Evolutionary conservation across 805 yeast species (phyloP).

Genomic region (Huiozyma sinensis): DNA sequence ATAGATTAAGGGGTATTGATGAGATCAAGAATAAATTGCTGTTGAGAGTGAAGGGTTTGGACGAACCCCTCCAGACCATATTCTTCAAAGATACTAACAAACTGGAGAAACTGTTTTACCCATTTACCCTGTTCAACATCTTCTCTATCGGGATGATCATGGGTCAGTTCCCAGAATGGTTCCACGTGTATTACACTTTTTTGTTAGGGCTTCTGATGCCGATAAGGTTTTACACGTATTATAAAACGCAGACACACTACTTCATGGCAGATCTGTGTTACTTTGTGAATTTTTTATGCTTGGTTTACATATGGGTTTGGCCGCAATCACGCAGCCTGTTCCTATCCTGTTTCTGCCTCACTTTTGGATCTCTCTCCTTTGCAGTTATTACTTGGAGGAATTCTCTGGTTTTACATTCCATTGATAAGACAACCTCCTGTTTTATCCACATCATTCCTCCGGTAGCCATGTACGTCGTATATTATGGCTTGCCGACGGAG

Average conservation of each 20-base stretch:
- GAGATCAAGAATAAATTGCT: slow-evolving; percentile 15
- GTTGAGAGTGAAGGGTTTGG: slow-evolving; percentile 17
- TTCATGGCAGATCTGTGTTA: slow-evolving; percentile 90
- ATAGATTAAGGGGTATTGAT: slow-evolving; percentile 6
- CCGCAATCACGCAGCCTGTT: slow-evolving; percentile 67
- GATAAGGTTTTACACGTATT: slow-evolving; percentile 70
- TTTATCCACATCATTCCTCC: slow-evolving; percentile 91
- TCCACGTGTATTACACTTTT: slow-evolving; percentile 65
- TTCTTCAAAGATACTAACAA: slow-evolving; percentile 33
- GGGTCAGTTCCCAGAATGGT: slow-evolving; percentile 65
- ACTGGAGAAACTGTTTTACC: slow-evolving; percentile 73
- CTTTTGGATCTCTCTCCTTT: slow-evolving; percentile 83
- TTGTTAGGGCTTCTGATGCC: slow-evolving; percentile 64
- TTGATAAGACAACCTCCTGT: slow-evolving; percentile 86
- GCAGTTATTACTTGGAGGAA: slow-evolving; percentile 96
- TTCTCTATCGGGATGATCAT: slow-evolving; percentile 65
- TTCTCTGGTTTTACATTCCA: slow-evolving; percentile 79
- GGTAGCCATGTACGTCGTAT: slow-evolving; percentile 71
- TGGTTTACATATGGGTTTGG: slow-evolving; percentile 70
- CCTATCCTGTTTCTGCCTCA: slow-evolving; percentile 73
- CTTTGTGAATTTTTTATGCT: slow-evolving; percentile 64
- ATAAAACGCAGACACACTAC: slow-evolving; percentile 69
- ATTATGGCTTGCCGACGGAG: slow-evolving; percentile 57
- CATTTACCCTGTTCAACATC: slow-evolving; percentile 56
- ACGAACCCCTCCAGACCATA: slow-evolving; percentile 22